Conservation (phyloP, 345 rosid species). For the Dimocarpus longan region DNA sequence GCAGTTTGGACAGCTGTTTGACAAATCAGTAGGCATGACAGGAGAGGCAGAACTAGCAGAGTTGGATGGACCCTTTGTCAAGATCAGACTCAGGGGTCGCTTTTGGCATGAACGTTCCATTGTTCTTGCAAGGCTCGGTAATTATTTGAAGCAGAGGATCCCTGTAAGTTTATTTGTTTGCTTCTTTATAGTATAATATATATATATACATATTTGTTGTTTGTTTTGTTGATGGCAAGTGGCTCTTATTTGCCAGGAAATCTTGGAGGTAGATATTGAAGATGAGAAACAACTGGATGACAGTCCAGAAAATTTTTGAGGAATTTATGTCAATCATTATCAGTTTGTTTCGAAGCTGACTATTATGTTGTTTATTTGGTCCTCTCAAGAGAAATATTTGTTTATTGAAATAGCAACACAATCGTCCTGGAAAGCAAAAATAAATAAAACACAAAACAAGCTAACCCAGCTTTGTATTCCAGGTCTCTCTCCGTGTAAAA, state of each 20-base stretch:
- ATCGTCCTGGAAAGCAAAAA: neutral
- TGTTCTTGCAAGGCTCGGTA: slow-evolving; percentile 80
- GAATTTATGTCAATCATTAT: neutral
- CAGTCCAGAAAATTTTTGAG: slow-evolving; percentile 84
- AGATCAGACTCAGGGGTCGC: slow-evolving; percentile 77
- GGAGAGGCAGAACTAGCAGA: slow-evolving; percentile 82
- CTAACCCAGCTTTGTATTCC: neutral
- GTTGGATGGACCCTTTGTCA: slow-evolving; percentile 91
- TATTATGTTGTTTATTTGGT: neutral
- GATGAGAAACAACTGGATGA: slow-evolving; percentile 90
- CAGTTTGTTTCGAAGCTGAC: neutral
- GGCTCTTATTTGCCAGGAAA: slow-evolving; percentile 46
- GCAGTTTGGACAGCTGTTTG: slow-evolving; percentile 86
- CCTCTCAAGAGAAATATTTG: neutral
- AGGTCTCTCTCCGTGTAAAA: neutral
- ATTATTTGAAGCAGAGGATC: slow-evolving; percentile 89
- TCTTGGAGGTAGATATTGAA: slow-evolving; percentile 85
- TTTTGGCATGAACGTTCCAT: slow-evolving; percentile 89
- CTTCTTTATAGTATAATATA: too few species aligned
- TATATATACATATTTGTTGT: neutral
- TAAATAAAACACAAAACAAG: neutral
- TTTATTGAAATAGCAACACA: neutral
- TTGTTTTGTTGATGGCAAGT: neutral
- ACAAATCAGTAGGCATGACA: slow-evolving; percentile 75
- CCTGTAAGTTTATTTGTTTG: slow-evolving; percentile 50